phyloP scores from a whole-genome alignment of 331 rosid genomes.

The Malus hybrid region DNA sequence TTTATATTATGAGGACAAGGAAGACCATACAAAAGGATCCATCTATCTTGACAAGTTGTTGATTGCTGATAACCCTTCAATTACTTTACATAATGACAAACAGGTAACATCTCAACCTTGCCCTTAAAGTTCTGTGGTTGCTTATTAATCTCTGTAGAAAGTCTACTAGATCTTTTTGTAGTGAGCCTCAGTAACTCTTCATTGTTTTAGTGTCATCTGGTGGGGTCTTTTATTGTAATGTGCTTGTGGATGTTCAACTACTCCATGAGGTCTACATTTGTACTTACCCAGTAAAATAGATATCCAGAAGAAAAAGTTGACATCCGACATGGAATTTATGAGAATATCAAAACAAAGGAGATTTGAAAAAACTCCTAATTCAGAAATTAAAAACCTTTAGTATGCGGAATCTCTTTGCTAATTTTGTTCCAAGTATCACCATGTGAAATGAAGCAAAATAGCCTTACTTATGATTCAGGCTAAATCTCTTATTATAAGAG shows the following conservation, averaged over 20 bases:
- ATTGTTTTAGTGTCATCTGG: neutral
- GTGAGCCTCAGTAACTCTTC: neutral
- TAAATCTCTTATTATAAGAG: neutral
- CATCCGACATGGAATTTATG: neutral
- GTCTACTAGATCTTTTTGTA: neutral
- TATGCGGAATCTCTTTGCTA: neutral
- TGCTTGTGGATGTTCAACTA: neutral
- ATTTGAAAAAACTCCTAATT: neutral
- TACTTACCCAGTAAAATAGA: neutral
- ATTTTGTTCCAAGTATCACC: neutral
- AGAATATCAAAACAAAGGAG: neutral
- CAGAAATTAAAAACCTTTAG: neutral
- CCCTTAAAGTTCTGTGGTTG: conserved; percentile 19
- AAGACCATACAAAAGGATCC: conserved; percentile 54
- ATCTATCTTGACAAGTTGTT: conserved; percentile 70
- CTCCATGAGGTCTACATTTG: neutral
- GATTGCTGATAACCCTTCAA: conserved; percentile 63
- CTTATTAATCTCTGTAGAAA: neutral
- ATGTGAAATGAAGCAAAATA: neutral
- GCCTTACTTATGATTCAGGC: neutral
- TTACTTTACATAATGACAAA: conserved; percentile 80
- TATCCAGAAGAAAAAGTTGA: neutral
- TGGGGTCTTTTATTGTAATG: neutral
- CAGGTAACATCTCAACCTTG: conserved; percentile 44
- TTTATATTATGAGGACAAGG: conserved; percentile 79